phyloP scores from a whole-genome alignment of 2,329 filamentous ascomycete species.

The Teratosphaeria zuluensis region DNA sequence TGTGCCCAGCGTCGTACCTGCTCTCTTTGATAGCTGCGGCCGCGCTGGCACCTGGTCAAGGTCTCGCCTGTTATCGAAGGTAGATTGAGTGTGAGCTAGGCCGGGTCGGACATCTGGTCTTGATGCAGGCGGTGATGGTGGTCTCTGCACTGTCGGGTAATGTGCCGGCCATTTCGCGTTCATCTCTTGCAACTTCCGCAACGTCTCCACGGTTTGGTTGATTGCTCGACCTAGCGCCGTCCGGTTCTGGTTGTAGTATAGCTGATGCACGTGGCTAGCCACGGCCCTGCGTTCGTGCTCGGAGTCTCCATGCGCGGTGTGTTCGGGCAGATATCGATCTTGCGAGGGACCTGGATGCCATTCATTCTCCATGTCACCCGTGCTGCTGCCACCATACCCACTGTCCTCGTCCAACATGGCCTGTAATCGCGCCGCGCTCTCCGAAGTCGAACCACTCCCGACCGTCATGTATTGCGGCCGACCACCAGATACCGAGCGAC shows the following conservation, averaged over 20 bases:
- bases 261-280: slow-evolving; percentile 78
- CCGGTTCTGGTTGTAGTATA: slow-evolving; percentile 90
- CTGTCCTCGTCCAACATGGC: slow-evolving; percentile 78
- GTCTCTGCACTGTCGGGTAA: slow-evolving; percentile 74
- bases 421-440: slow-evolving; percentile 71
- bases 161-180: slow-evolving; percentile 89
- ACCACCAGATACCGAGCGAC: slow-evolving; percentile 17
- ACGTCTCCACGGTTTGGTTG: slow-evolving; percentile 70
- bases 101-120: slow-evolving; percentile 50
- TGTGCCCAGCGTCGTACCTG: slow-evolving; percentile 58
- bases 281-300: slow-evolving; percentile 59
- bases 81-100: slow-evolving; percentile 55
- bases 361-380: slow-evolving; percentile 41
- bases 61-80: slow-evolving; percentile 40
- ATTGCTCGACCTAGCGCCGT: slow-evolving; percentile 81
- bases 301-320: slow-evolving; percentile 45
- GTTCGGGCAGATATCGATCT: slow-evolving; percentile 48
- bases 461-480: slow-evolving; percentile 76
- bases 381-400: slow-evolving; percentile 76
- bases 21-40: slow-evolving; percentile 51
- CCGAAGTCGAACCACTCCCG: slow-evolving; percentile 69
- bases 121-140: slow-evolving; percentile 33
- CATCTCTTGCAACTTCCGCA: slow-evolving; percentile 77
- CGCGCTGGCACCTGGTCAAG: slow-evolving; percentile 32
- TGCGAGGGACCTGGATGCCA: slow-evolving; percentile 49